A percentile compares a stretch with the other conserved stretches of the same genome.
phyloP scores from a whole-genome alignment of 345 rosid species.

The Erucastrum elatum region DNA sequence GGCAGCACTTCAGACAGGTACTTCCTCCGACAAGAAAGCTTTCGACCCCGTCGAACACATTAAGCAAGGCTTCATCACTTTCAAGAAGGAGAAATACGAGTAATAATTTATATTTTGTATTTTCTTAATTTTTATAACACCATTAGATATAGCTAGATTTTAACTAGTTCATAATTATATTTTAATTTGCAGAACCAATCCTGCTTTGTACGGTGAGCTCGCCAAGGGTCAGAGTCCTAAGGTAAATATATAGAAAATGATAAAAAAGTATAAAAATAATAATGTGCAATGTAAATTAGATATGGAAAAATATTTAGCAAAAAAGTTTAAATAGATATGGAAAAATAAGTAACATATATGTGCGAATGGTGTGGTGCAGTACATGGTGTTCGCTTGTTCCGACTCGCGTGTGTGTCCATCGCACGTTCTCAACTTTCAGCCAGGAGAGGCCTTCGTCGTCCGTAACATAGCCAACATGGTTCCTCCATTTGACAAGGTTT shows the following conservation, averaged over 20 bases:
- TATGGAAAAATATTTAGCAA: neutral
- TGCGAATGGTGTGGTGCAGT: constrained; percentile 52
- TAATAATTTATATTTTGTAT: constrained; percentile 18
- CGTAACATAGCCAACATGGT: constrained; percentile 58
- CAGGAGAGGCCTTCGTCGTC: constrained; percentile 56
- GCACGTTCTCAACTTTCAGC: constrained; percentile 49
- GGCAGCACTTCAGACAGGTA: constrained; percentile 54
- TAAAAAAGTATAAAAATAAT: neutral
- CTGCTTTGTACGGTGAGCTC: constrained; percentile 68
- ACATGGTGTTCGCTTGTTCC: constrained; percentile 75
- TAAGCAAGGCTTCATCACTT: constrained; percentile 75
- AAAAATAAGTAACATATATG: neutral
- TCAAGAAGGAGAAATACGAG: constrained; percentile 95
- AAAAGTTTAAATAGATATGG: neutral
- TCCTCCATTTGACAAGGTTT: constrained; percentile 54
- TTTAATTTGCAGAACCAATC: constrained; percentile 57
- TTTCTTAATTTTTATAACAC: neutral
- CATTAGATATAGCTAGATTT: neutral
- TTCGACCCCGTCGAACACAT: constrained; percentile 60
- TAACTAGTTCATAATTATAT: neutral
- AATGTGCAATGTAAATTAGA: neutral
- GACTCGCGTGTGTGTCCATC: constrained; percentile 62
- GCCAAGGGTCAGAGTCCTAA: constrained; percentile 93
- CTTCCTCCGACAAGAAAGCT: constrained; percentile 47
- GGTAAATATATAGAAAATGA: constrained; percentile 40